Evolutionary conservation across 2,329 filamentous ascomycete genomes (phyloP), one percentile per base, ranked within the genome.

Genomic region (Arthrobotrys pseudoclavata): DNA sequence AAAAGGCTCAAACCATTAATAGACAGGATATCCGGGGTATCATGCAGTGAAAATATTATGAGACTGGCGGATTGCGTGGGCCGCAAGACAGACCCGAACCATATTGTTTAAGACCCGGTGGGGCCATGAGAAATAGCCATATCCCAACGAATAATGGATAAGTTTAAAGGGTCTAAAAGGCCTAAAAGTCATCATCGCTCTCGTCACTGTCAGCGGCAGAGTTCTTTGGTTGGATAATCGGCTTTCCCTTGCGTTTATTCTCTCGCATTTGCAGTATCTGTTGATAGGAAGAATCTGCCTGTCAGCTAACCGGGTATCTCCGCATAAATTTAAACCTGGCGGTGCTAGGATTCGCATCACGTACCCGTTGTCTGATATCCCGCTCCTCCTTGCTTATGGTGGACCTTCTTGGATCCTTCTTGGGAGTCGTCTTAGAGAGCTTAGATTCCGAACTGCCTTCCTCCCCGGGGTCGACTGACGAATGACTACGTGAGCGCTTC

Each of bases 191-290:
- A 45, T 77, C 74, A 5, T 76, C 71, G n/a, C 48, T 69, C 9
- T 48, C 52, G 34, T 66, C 62, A 45, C 67, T 57, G 24, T 29
- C 45, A 47, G 61, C 74, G 31, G 31, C 52, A 34, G 26, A 57
- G 10, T 40, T 68, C 53, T 71, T 68, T 47, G 40, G 10, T 24
- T 42, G 67, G 61, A 71, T 63, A 20, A 77, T 77, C 20, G 74
- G 74, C 26, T 71, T 71, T 4, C 74, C 74, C 62, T 68, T 70
- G 62, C 67, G 74, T 34, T 71, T 71, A 57, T 77, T 71, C 26
- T 77, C 74, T 48, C 74, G 48, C 74, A 71, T 77, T 40, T 55
- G 31, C 9, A 77, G 62, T 29, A 77, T 71, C 74, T 77, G 66
- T 34, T 24, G 3, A 48, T 53, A 37, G 50, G 10, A 61, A 47